Evolutionary conservation across 805 yeast genomes (phyloP).

Genomic region (Wickerhamomyces bovis): DNA sequence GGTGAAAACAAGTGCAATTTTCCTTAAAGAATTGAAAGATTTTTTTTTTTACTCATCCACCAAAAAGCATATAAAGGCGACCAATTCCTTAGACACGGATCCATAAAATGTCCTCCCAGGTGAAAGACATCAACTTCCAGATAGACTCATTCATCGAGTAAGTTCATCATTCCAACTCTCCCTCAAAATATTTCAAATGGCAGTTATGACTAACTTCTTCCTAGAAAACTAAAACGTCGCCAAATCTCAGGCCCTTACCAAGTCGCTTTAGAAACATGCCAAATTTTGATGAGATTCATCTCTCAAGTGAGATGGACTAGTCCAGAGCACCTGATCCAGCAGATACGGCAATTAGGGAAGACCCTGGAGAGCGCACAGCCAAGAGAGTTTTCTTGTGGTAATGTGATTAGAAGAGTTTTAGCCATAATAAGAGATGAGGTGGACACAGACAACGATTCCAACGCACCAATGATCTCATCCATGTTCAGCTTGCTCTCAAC

Average conservation of each 20-base stretch:
- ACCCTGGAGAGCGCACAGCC: slow-evolving; percentile 77
- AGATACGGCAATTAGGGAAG: slow-evolving; percentile 70
- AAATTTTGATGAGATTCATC: slow-evolving; percentile 77
- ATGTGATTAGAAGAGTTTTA: slow-evolving; percentile 82
- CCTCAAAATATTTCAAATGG: not conserved
- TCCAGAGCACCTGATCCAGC: slow-evolving; percentile 62
- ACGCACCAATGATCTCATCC: slow-evolving; percentile 59
- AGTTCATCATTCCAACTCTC: slow-evolving; percentile 1
- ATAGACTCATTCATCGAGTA: slow-evolving; percentile 38
- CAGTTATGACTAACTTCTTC: slow-evolving; percentile 1
- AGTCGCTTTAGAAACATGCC: slow-evolving; percentile 85
- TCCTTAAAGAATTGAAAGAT: not conserved
- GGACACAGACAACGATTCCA: slow-evolving; percentile 35
- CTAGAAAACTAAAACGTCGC: slow-evolving; percentile 63
- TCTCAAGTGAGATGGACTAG: slow-evolving; percentile 86
- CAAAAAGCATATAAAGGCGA: slow-evolving; percentile 1
- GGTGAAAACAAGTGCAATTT: not conserved
- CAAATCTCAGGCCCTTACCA: slow-evolving; percentile 76
- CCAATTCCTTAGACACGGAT: not conserved
- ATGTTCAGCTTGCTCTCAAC: slow-evolving; percentile 84
- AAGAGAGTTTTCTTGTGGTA: slow-evolving; percentile 82
- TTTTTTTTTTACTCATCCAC: not conserved
- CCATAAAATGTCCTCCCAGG: slow-evolving; percentile 14
- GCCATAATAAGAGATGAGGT: slow-evolving; percentile 85
- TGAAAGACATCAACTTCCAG: slow-evolving; percentile 32